A percentile compares a stretch with the other conserved stretches of the same genome.
These are phyloP conservation scores for Triticum aestivum DNA, from an alignment of 176 grass and related monocot species.

Conservation along the genomic window DNA sequence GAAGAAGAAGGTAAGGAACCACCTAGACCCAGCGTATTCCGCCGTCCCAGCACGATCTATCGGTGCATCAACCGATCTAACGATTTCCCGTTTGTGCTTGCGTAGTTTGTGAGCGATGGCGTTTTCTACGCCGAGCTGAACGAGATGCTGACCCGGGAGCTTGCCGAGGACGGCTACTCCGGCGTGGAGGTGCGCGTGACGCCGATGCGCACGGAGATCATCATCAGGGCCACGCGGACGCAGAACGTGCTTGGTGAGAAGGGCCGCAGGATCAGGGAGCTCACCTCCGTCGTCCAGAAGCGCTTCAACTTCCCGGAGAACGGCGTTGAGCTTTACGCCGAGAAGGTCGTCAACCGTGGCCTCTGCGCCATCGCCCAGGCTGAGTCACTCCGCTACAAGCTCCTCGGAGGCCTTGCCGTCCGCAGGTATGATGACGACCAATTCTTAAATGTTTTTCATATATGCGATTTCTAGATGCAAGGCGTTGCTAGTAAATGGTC, in stretches of 20 bases:
- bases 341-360: constrained; percentile 81
- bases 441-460: not conserved
- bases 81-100: not conserved
- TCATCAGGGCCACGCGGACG: constrained; percentile 75
- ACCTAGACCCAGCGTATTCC: not conserved
- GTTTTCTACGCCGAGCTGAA: constrained; percentile 84
- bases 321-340: constrained; percentile 72
- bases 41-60: not conserved
- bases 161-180: constrained; percentile 77
- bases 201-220: constrained; percentile 86
- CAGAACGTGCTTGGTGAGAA: constrained; percentile 83
- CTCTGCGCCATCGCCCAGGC: constrained; percentile 84
- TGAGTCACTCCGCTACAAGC: constrained; percentile 78
- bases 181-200: constrained; percentile 78
- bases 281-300: constrained; percentile 83
- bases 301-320: constrained; percentile 82
- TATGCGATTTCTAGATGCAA: not conserved
- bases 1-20: constrained; percentile 74
- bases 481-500: not conserved
- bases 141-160: constrained; percentile 76
- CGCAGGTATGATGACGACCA: constrained; percentile 46
- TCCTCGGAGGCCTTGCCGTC: constrained; percentile 81
- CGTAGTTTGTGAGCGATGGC: constrained; percentile 75
- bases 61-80: constrained; percentile 8
- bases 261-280: constrained; percentile 75